A percentile compares a stretch with the other conserved stretches of the same genome.
Conservation (phyloP, 352 stramenopile species). For the Globisporangium echinulatum region DNA sequence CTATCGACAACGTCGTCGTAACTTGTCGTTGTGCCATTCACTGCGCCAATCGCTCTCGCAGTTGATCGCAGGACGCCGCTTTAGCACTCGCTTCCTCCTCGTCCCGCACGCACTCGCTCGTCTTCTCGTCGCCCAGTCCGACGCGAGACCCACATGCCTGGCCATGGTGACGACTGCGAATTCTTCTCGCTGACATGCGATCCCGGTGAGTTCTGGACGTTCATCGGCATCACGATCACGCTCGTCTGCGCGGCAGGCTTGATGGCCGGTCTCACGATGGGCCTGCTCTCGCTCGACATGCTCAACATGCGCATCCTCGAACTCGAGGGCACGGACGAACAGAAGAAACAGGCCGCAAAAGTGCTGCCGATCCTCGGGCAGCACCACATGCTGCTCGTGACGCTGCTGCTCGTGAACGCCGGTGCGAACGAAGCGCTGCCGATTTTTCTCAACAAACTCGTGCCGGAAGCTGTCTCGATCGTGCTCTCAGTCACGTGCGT, state of each 20-base stretch:
- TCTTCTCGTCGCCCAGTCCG: too few species aligned
- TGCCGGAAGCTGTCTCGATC: constrained; percentile 82
- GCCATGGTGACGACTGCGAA: constrained; percentile 31
- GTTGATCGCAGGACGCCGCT: too few species aligned
- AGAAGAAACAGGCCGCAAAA: constrained; percentile 68
- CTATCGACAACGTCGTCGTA: neutral
- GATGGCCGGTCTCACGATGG: constrained; percentile 78
- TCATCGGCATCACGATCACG: constrained; percentile 33
- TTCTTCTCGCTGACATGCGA: constrained; percentile 64
- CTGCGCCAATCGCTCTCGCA: too few species aligned
- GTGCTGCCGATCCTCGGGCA: constrained; percentile 87
- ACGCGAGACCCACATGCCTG: constrained; percentile 2
- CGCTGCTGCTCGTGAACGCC: constrained; percentile 91
- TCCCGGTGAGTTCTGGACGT: constrained; percentile 55
- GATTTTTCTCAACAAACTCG: constrained; percentile 89
- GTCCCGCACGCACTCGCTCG: neutral
- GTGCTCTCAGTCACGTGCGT: constrained; percentile 92
- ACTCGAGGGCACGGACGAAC: constrained; percentile 53
- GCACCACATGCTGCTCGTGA: constrained; percentile 93
- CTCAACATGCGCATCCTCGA: constrained; percentile 77
- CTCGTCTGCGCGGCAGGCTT: constrained; percentile 51
- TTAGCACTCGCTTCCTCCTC: neutral
- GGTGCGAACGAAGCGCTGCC: constrained; percentile 91
- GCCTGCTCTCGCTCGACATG: constrained; percentile 70
- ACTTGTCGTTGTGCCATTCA: too few species aligned